phyloP scores from a whole-genome alignment of 2,329 filamentous ascomycete genomes.

The Phialophora verrucosa region DNA sequence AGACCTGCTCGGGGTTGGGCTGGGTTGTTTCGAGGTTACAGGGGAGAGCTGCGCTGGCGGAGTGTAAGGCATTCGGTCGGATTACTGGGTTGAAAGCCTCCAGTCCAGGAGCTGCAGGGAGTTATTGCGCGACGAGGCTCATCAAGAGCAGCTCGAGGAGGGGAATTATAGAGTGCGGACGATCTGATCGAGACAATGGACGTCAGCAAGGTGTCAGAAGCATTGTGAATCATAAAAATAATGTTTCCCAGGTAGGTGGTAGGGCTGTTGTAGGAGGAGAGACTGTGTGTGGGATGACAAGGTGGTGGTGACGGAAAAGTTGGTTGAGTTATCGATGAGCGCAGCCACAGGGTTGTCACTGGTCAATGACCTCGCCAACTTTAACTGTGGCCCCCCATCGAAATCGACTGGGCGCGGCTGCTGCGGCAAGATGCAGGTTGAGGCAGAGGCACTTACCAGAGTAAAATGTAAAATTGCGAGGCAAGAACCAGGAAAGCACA shows the following conservation, averaged over 20 bases:
- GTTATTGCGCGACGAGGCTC: constrained; percentile 34
- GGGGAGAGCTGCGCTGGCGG: constrained; percentile 62
- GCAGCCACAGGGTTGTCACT: constrained; percentile 19
- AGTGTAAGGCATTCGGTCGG: constrained; percentile 58
- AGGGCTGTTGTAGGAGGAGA: constrained; percentile 30
- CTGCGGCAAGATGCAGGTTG: background rate
- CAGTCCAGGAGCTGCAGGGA: constrained; percentile 31
- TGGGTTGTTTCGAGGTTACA: constrained; percentile 60
- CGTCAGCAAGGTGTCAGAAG: constrained; percentile 30
- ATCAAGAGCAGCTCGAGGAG: constrained; percentile 37
- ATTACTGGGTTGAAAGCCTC: constrained; percentile 28
- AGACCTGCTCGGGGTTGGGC: constrained; percentile 56
- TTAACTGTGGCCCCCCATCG: background rate
- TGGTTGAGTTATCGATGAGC: constrained; percentile 19
- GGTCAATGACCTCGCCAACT: constrained; percentile 3
- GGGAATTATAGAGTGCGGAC: constrained; percentile 19
- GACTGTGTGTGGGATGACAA: constrained; percentile 18
- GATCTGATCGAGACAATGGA: constrained; percentile 29
- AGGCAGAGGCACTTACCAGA: constrained; percentile 28
- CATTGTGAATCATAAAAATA: constrained; percentile 35
- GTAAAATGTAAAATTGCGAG: constrained; percentile 1
- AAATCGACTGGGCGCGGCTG: background rate
- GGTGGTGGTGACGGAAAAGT: constrained; percentile 15
- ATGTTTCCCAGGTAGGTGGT: constrained; percentile 24
- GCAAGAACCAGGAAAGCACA: constrained; percentile 26